Percentiles rank a stretch among this genome's conserved stretches.
Conservation (phyloP, 805 yeast genomes). For the Sugiyamaella chiloensis region DNA sequence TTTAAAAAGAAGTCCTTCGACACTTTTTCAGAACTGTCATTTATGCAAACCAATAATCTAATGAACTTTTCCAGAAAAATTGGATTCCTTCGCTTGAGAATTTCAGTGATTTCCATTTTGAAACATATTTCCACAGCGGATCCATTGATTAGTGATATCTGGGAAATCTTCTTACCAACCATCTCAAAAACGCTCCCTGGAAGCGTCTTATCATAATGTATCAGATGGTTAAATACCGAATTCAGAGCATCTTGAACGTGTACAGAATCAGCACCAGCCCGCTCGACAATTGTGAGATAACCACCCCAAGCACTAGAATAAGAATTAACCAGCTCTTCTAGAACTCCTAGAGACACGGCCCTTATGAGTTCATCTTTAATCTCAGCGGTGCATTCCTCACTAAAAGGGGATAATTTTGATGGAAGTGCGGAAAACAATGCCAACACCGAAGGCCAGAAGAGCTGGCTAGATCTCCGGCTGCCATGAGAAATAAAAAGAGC, state of each 20-base stretch:
- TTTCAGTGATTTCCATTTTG: background rate
- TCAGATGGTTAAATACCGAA: slow-evolving; percentile 9
- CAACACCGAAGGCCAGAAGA: slow-evolving; percentile 23
- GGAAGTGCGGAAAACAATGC: slow-evolving; percentile 21
- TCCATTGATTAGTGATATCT: background rate
- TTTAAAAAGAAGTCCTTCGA: background rate
- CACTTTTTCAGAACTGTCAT: background rate
- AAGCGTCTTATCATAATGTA: slow-evolving; percentile 1
- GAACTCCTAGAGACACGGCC: slow-evolving; percentile 18
- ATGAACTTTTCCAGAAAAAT: background rate
- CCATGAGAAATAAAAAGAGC: slow-evolving; percentile 17
- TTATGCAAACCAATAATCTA: background rate
- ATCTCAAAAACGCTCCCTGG: background rate
- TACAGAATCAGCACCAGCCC: slow-evolving; percentile 3
- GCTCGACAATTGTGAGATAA: slow-evolving; percentile 19
- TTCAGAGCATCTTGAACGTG: background rate
- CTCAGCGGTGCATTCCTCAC: background rate
- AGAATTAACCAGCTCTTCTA: background rate
- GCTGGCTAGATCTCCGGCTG: slow-evolving; percentile 14
- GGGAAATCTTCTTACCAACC: slow-evolving; percentile 3
- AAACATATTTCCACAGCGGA: background rate
- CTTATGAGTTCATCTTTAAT: slow-evolving; percentile 9
- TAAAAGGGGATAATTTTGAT: slow-evolving; percentile 17
- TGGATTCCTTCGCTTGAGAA: background rate
- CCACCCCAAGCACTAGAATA: slow-evolving; percentile 21